Base-by-base conservation (phyloP, 179 eudicot genomes). In the Gypsophila paniculata region DNA sequence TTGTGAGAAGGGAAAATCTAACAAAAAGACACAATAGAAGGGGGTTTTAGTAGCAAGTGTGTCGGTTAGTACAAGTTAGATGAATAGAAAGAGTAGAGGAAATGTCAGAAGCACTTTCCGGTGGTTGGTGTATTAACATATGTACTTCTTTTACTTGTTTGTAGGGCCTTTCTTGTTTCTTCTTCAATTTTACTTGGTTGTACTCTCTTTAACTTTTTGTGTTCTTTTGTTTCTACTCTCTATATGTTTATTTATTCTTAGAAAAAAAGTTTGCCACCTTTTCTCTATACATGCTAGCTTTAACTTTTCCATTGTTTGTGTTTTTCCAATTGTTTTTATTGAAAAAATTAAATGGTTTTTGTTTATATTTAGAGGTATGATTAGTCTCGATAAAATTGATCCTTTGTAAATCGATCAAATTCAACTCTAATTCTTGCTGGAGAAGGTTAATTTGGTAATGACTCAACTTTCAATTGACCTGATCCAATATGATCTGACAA, bases 101-200 rank as follows among this genome's bases (percentile, higher is more conserved):
- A 14, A 17, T 18, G 60, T 58, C 66, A 71, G 68, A 51, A 19
- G 4, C 57, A 55, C 64, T 74, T 74, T 74, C 44, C 44, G 25
- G 54, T 71, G 60, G 44, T 65, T 36, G 75, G 70, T 79, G 78
- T 65, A 65, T 72, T 52, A 18, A 61, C 5, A 34, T 52, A 52
- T 69, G 67, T 18, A 17, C 53, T 29, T 29, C 4, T 4, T 29
- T 44, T 67, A 67, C 63, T 58, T 10, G 49, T 10, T 53, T 38
- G 34, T 53, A 36, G 18, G 18, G 8, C 22, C 64, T 42, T 42
- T 70, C 11, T 52, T 78, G 65, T 58, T 74, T 65, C 74, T 70
- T 14, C 58, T 55, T 55, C 19, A 59, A 18, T 29, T 72, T 34
- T 17, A 38, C 23, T 1, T 38, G 52, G 70, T 68, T 67, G 65